Evolutionary conservation across 2,329 filamentous ascomycete species (phyloP).

Genomic region (Cladophialophora exuberans): DNA sequence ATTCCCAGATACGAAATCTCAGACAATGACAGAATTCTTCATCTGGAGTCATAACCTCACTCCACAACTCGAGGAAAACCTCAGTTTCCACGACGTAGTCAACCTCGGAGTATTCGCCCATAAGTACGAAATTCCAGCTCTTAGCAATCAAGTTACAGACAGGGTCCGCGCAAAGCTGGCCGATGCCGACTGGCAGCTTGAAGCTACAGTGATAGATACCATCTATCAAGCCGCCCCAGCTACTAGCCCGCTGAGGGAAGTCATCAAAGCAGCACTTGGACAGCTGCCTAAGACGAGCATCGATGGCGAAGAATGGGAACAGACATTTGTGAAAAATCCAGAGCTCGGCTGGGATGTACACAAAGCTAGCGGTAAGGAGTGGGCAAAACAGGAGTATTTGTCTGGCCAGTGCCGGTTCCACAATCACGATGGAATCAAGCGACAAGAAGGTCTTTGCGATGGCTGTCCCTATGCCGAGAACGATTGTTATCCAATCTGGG

Average conservation of each 20-base stretch:
- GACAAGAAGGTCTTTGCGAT: slow-evolving; percentile 16
- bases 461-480: slow-evolving; percentile 25
- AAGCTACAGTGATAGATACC: slow-evolving; percentile 20
- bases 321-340: slow-evolving; percentile 21
- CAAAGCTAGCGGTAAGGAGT: slow-evolving; percentile 20
- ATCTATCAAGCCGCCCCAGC: slow-evolving; percentile 23
- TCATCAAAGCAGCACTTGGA: slow-evolving; percentile 26
- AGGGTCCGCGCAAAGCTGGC: slow-evolving; percentile 24
- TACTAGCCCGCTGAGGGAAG: slow-evolving; percentile 24
- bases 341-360: slow-evolving; percentile 25
- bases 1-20: slow-evolving; percentile 10
- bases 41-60: slow-evolving; percentile 19
- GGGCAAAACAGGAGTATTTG: slow-evolving; percentile 25
- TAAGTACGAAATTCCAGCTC: slow-evolving; percentile 24
- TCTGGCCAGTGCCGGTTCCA: slow-evolving; percentile 25
- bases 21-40: slow-evolving; percentile 27
- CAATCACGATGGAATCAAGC: slow-evolving; percentile 22
- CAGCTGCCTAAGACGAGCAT: slow-evolving; percentile 10
- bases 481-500: slow-evolving; percentile 26
- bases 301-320: slow-evolving; percentile 23
- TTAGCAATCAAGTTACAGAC: slow-evolving; percentile 30
- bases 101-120: slow-evolving; percentile 25
- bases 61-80: slow-evolving; percentile 17
- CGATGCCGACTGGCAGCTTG: slow-evolving; percentile 21
- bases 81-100: slow-evolving; percentile 20